These are phyloP conservation scores for Neoarthrinium moseri DNA, from an alignment of 2,329 filamentous ascomycete species.

Conservation along the genomic window DNA sequence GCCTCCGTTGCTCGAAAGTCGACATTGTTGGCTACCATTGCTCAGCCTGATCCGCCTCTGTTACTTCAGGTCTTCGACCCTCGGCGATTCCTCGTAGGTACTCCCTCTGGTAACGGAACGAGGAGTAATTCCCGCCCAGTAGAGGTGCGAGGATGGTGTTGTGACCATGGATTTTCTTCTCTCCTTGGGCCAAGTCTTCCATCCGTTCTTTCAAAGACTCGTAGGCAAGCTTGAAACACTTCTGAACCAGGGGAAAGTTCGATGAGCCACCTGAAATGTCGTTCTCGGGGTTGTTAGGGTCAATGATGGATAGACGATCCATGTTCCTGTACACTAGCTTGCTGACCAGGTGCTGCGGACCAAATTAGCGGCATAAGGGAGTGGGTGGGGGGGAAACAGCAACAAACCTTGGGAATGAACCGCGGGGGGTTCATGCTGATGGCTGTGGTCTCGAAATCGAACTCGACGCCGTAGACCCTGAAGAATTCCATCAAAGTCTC, in stretches of 20 bases:
- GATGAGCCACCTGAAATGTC: slow-evolving; percentile 87
- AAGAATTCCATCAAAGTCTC: slow-evolving; percentile 85
- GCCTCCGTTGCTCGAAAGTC: too few species aligned
- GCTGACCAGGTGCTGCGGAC: slow-evolving; percentile 3
- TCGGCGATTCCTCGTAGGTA: slow-evolving; percentile 43
- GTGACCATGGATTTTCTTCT: slow-evolving; percentile 21
- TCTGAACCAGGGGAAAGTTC: slow-evolving; percentile 65
- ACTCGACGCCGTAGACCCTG: slow-evolving; percentile 81
- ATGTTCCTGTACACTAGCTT: slow-evolving; percentile 56
- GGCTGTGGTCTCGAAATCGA: slow-evolving; percentile 67
- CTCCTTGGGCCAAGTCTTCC: slow-evolving; percentile 40
- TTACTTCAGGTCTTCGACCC: background rate
- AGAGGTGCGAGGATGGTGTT: slow-evolving; percentile 69
- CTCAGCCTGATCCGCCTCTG: background rate
- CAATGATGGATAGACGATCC: slow-evolving; percentile 80
- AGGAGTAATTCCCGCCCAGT: slow-evolving; percentile 75
- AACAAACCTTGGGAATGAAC: slow-evolving; percentile 65
- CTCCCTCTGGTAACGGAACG: slow-evolving; percentile 68
- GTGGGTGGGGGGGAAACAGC: background rate
- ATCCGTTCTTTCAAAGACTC: slow-evolving; percentile 57
- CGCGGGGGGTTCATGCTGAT: slow-evolving; percentile 76
- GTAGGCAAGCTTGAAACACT: slow-evolving; percentile 68
- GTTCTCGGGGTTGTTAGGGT: slow-evolving; percentile 82
- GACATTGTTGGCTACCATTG: too few species aligned
- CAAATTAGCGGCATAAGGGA: background rate